These are phyloP conservation scores for Salix suchowensis DNA, from an alignment of 345 rosid species.

Conservation along the genomic window DNA sequence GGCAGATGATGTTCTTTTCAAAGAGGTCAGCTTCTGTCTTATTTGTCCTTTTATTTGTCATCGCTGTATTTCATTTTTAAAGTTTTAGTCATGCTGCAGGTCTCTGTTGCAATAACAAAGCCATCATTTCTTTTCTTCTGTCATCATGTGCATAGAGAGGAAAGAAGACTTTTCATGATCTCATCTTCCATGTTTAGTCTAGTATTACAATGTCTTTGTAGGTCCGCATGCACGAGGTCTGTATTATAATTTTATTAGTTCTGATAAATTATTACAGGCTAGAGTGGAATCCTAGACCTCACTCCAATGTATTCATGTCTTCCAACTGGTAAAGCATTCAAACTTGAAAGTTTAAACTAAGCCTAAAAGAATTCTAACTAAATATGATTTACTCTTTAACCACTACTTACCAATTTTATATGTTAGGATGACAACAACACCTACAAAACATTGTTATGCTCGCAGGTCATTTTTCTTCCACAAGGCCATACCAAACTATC, in stretches of 20 bases:
- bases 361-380: background rate
- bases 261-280: background rate
- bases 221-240: background rate
- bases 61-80: background rate
- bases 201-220: background rate
- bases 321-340: background rate
- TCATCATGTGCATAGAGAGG: background rate
- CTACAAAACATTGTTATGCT: background rate
- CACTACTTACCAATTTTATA: background rate
- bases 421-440: background rate
- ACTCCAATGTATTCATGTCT: background rate
- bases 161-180: background rate
- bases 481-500: background rate
- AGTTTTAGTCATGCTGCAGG: background rate
- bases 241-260: background rate
- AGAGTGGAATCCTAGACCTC: background rate
- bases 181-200: background rate
- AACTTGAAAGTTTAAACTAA: background rate
- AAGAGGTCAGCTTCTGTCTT: conserved; percentile 48
- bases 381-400: background rate
- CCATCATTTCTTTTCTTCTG: background rate
- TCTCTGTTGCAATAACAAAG: background rate
- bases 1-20: conserved; percentile 86
- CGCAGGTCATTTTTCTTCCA: background rate
- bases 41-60: background rate